Percentiles rank a stretch among this genome's conserved stretches.
Evolutionary conservation across 2,329 filamentous ascomycete genomes (phyloP).

Genomic region (Thielaviopsis musarum): DNA sequence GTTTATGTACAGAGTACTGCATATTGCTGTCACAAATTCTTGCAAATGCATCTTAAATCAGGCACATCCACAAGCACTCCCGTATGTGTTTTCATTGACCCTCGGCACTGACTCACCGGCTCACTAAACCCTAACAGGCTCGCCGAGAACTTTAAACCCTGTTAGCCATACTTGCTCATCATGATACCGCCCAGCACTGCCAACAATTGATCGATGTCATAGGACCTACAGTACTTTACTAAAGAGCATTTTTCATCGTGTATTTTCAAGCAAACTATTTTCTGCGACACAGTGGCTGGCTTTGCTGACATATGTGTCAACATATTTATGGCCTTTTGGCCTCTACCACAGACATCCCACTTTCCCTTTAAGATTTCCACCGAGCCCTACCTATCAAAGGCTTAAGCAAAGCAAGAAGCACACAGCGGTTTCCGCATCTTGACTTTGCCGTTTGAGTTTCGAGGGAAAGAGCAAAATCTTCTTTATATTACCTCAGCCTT

Average conservation of each 20-base stretch:
- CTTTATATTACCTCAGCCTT: background rate
- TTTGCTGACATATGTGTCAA: background rate
- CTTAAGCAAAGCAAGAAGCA: background rate
- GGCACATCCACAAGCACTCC: too few relatives aligned
- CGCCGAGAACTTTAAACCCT: background rate
- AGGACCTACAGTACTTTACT: background rate
- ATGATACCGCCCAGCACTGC: background rate
- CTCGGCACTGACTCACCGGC: conserved; percentile 8
- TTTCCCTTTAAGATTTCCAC: background rate
- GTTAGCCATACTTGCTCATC: background rate
- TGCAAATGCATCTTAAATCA: too few relatives aligned
- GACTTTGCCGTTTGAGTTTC: background rate
- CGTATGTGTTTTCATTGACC: too few relatives aligned
- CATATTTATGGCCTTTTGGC: conserved; percentile 1
- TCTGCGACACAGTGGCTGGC: too few relatives aligned
- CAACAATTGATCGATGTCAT: background rate
- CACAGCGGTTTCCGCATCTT: background rate
- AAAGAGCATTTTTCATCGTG: too few relatives aligned
- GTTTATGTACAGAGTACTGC: too few relatives aligned
- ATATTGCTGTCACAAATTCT: too few relatives aligned
- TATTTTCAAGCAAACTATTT: background rate
- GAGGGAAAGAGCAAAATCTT: background rate
- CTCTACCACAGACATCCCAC: conserved; percentile 3
- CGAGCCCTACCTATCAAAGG: background rate
- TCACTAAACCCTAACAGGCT: background rate